phyloP scores from a whole-genome alignment of 1,284 basidiomycete species.

The Tetrapyrgos nigripes region DNA sequence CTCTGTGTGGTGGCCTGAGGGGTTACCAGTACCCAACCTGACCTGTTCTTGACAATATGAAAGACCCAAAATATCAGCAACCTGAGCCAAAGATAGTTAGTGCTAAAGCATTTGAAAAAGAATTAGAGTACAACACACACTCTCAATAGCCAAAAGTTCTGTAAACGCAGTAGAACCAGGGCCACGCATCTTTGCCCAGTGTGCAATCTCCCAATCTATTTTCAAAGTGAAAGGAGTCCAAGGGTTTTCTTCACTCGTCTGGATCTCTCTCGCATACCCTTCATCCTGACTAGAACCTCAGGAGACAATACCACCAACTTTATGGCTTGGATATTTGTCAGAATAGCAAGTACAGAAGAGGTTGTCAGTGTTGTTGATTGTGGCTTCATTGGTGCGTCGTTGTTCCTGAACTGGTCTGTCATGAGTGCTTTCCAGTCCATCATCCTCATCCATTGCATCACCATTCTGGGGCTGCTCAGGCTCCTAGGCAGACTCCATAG shows the following conservation, averaged over 20 bases:
- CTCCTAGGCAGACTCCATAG: no score
- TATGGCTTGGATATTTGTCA: neutral
- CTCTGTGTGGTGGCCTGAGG: no score
- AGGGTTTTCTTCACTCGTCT: neutral
- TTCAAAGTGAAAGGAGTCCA: slow-evolving; percentile 2
- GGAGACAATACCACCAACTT: neutral
- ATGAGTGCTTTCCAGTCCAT: no score
- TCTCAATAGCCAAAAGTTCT: neutral
- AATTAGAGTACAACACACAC: neutral
- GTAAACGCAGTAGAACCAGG: slow-evolving; percentile 5
- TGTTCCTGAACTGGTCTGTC: no score
- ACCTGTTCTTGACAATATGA: neutral
- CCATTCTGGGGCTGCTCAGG: no score
- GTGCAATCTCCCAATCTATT: slow-evolving; percentile 1
- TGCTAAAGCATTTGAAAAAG: no score
- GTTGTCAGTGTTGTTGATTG: no score
- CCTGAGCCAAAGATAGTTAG: no score
- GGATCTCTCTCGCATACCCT: neutral
- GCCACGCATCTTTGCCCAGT: slow-evolving; percentile 5
- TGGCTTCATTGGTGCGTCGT: no score
- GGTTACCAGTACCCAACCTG: neutral
- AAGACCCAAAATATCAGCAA: neutral
- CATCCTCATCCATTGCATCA: no score
- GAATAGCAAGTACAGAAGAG: neutral
- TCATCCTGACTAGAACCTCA: neutral